Base-by-base conservation (phyloP, 805 yeast species). In the Alloascoidea africana region DNA sequence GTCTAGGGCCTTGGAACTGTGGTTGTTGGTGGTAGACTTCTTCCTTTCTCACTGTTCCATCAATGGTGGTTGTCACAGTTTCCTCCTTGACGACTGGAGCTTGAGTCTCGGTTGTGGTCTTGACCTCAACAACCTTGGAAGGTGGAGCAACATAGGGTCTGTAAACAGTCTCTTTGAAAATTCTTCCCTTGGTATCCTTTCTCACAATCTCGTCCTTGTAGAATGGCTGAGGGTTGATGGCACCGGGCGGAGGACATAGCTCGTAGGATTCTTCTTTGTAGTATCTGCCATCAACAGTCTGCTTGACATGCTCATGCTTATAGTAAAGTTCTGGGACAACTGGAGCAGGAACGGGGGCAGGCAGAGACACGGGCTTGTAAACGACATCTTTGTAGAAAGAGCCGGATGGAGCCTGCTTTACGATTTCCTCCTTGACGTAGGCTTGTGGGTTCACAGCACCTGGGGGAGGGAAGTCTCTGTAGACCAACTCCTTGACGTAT, bases 241-340 rank as follows among this genome's bases (percentile, higher is more conserved):
- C 30, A 23, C 30, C 30, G n/a, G 30, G 13, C 8, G 30, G 30
- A 8, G 30, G 30, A n/a, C 8, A 23, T 8, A n/a, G 30, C n/a
- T 23, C n/a, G n/a, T 23, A 23, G n/a, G 30, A 23, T 23, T 23
- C 30, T 23, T 23, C 30, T n/a, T 23, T 23, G 30, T 23, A 23
- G 30, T 23, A 23, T 23, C 13, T 8, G n/a, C 30, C 30, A 23
- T 23, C n/a, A 8, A n/a, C 13, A 23, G 30, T n/a, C n/a, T 23
- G 30, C n/a, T 23, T 23, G n/a, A 23, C 30, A 23, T 8, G 13
- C n/a, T 23, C 30, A 23, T 23, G 30, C n/a, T 8, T 8, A 23
- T 23, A 23, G n/a, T 8, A 23, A n/a, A 23, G n/a, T 23, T 23
- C 30, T n/a, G n/a, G n/a, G n/a, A n/a, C n/a, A n/a, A n/a, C n/a